phyloP scores from a whole-genome alignment of 495 filamentous ascomycete species.

The Oidiodendron maius region DNA sequence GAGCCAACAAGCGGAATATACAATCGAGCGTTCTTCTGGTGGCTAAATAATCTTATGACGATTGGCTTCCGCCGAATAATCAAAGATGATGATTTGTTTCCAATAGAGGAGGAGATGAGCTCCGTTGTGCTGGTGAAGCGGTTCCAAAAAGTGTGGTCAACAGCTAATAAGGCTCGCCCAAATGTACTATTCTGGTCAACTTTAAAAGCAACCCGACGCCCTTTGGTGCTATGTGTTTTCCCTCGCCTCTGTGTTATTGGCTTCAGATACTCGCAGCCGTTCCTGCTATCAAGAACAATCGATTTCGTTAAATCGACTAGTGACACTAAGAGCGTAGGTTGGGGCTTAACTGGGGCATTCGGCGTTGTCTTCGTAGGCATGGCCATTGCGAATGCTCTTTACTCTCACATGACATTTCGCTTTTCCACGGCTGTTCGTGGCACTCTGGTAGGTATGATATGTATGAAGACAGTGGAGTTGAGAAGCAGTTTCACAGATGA shows the following conservation, averaged over 20 bases:
- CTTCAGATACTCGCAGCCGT: slow-evolving; percentile 60
- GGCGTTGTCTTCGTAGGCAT: slow-evolving; percentile 2
- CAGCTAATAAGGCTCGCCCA: not conserved
- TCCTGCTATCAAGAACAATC: slow-evolving; percentile 36
- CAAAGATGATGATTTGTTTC: slow-evolving; percentile 32
- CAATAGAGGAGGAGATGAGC: slow-evolving; percentile 23
- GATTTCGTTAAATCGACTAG: slow-evolving; percentile 29
- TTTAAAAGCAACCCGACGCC: slow-evolving; percentile 2
- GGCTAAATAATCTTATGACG: slow-evolving; percentile 52
- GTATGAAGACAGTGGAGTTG: slow-evolving; percentile 14
- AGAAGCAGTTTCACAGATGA: slow-evolving; percentile 12
- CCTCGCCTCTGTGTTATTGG: slow-evolving; percentile 42
- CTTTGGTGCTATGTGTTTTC: slow-evolving; percentile 25
- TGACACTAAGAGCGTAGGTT: slow-evolving; percentile 28
- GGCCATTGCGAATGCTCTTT: slow-evolving; percentile 9
- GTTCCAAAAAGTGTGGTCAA: slow-evolving; percentile 20
- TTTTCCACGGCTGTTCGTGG: slow-evolving; percentile 24
- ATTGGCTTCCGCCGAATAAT: slow-evolving; percentile 34
- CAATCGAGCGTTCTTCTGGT: slow-evolving; percentile 48
- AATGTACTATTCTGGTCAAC: not conserved
- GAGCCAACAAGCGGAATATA: slow-evolving; percentile 55
- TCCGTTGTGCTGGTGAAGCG: slow-evolving; percentile 22
- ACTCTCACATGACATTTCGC: slow-evolving; percentile 22
- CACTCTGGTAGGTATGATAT: slow-evolving; percentile 21
- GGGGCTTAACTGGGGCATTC: slow-evolving; percentile 24